Evolutionary conservation across 345 rosid species (phyloP), one percentile per base, ranked within the genome.

Genomic region (Hibiscus mutabilis): DNA sequence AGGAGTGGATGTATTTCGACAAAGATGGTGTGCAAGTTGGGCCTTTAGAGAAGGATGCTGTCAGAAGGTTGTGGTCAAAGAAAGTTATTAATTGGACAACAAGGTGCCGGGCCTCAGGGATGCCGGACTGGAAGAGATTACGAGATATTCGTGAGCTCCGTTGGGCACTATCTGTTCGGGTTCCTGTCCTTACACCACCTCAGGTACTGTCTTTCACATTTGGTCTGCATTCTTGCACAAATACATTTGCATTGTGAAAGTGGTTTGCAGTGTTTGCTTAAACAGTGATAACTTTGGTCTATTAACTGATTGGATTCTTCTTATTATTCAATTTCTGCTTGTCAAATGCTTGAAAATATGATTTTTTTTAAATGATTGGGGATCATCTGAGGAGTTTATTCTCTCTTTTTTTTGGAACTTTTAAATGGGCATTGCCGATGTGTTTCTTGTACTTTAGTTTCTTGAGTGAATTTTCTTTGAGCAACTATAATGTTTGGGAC

Each of bases 71-170:
- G 73, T 92, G 99, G 98, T 95, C 96, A 56, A 95, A 92, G 83
- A 90, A 88, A 75, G 86, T 59, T 74, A 91, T 95, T 79, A 87
- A 89, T 76, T 92, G 98, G 99, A 85, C 86, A 15, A 86, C 98
- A 58, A 90, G 90, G 76, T 95, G 92, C 79, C 86, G 92, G 89
- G 97, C 97, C 70, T 87, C 91, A 78, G 99, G 99, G 68, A 92
- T 95, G 97, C 70, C 81, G 62, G 99, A 95, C 73, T 90, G 98
- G 98, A 95, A 95, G 83, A 92, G 86, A 80, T 76, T 95, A 76
- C 91, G 90, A 73, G 98, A 95, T 82, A 92, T 95, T 66, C 99
- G 99, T 80, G 99, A 95, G 81, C 96, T 95, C 81, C 92, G 98
- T 29, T 95, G 99, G 99, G 97, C 92, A 46, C 87, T 92, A 75